Evolutionary conservation across 805 yeast genomes (phyloP), one percentile per base, ranked within the genome.

Genomic region (Sugiyamaella valdiviana): DNA sequence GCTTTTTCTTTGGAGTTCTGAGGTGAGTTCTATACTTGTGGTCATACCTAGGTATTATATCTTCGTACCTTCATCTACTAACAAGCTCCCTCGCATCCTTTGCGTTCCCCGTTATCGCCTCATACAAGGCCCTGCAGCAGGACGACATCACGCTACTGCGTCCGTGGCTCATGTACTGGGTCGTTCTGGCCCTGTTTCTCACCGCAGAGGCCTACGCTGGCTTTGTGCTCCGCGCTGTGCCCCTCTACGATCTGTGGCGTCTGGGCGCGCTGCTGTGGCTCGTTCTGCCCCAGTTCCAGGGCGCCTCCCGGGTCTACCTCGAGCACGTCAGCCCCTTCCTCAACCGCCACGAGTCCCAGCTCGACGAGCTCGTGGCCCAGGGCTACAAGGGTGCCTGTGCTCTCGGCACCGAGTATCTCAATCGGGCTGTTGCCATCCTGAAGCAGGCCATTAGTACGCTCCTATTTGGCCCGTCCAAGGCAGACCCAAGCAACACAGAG

Each of bases 121-220:
- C 87, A 2, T 81, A 71, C 64, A 74, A 70, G 52, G 80, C 87
- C 1, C 69, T 79, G 48, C 73, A 75, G 46, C 56, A 65, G 42
- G 69, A 72, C 55, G 72, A 71, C 49, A 49, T 58, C 36, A 49
- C 65, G 2, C 59, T 62, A n/a, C 53, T 70, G 6, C 64, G 66
- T 40, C 70, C 75, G 9, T 75, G 82, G 77, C 64, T 76, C 32
- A 66, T 72, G 49, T 81, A 84, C 64, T 87, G 95, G 95, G 70
- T 83, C 10, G 79, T 83, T 1, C 64, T 74, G 46, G 74, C 82
- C 3, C 53, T 69, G 6, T 62, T 72, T 39, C 56, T 69, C 6
- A 63, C 67, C 1, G 55, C 66, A 10, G 76, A 74, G 49, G 68
- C 74, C 39, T 60, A 68, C 26, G 54, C 77, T 16, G 64, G 74